A percentile compares a stretch with the other conserved stretches of the same genome.
phyloP scores from a whole-genome alignment of 805 yeast genomes.

The Starmerella tilneyi region DNA sequence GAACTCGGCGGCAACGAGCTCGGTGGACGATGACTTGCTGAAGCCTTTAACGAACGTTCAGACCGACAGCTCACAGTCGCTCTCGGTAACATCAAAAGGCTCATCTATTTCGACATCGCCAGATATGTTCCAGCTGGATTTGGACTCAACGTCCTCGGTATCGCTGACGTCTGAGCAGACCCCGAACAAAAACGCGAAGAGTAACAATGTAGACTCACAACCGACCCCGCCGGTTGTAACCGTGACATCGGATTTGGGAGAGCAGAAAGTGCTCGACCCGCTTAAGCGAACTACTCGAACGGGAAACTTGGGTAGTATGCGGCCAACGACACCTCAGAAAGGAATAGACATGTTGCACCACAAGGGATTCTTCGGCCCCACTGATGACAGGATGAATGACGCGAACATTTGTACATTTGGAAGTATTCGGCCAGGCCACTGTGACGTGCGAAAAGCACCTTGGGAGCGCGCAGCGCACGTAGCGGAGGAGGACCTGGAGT shows the following conservation, averaged over 20 bases:
- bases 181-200: background rate
- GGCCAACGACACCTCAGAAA: background rate
- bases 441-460: slow-evolving; percentile 12
- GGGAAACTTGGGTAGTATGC: background rate
- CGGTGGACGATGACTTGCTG: slow-evolving; percentile 3
- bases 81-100: background rate
- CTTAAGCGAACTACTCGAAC: background rate
- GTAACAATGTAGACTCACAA: background rate
- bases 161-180: background rate
- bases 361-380: background rate
- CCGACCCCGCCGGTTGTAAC: slow-evolving; percentile 2
- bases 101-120: background rate
- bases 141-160: background rate
- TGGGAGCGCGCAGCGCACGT: slow-evolving; percentile 12
- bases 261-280: slow-evolving; percentile 1
- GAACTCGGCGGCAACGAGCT: too few species aligned
- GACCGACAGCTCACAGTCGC: background rate
- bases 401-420: slow-evolving; percentile 10
- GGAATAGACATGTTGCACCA: background rate
- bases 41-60: slow-evolving; percentile 1
- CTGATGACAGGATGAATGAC: background rate
- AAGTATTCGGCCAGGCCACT: slow-evolving; percentile 11
- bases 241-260: background rate
- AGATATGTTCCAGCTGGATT: background rate
- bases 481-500: slow-evolving; percentile 21